phyloP scores from a whole-genome alignment of 352 stramenopile species.

The Globisporangium heterothallicum region DNA sequence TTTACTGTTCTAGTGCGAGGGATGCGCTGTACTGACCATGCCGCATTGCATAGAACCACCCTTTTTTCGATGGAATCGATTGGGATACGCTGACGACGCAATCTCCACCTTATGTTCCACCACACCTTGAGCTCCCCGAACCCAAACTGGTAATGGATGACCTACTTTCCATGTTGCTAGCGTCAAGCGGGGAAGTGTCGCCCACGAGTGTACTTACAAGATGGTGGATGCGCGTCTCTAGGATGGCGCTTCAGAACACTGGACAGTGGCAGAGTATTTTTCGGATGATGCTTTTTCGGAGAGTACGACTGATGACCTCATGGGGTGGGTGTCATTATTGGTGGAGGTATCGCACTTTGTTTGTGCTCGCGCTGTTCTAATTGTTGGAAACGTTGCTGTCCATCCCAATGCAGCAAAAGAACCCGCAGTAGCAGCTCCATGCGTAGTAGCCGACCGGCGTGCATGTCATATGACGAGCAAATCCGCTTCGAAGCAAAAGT shows the following conservation, averaged over 20 bases:
- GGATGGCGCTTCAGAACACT: slow-evolving; percentile 73
- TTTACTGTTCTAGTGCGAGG: background rate
- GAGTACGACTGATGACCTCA: slow-evolving; percentile 51
- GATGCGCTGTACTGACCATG: background rate
- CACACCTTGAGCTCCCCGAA: slow-evolving; percentile 48
- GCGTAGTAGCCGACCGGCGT: slow-evolving; percentile 42
- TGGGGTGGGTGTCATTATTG: slow-evolving; percentile 5
- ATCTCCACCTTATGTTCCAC: slow-evolving; percentile 52
- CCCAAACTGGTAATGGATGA: slow-evolving; percentile 37
- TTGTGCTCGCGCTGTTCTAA: slow-evolving; percentile 26
- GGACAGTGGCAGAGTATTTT: slow-evolving; percentile 79
- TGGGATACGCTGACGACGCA: slow-evolving; percentile 58
- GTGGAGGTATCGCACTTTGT: slow-evolving; percentile 5
- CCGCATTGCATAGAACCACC: slow-evolving; percentile 56
- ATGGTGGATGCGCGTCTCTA: slow-evolving; percentile 14
- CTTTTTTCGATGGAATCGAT: slow-evolving; percentile 76
- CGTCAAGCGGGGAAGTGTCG: too few species aligned
- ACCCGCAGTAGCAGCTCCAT: slow-evolving; percentile 65
- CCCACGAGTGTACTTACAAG: background rate
- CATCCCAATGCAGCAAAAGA: slow-evolving; percentile 23
- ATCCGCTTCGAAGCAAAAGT: slow-evolving; percentile 68
- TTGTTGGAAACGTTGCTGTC: background rate
- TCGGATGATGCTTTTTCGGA: slow-evolving; percentile 72
- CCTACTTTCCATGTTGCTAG: too few species aligned
- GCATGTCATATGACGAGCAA: slow-evolving; percentile 60